phyloP scores from a whole-genome alignment of 2,329 filamentous ascomycete genomes.

The Hirsutella thompsonii region DNA sequence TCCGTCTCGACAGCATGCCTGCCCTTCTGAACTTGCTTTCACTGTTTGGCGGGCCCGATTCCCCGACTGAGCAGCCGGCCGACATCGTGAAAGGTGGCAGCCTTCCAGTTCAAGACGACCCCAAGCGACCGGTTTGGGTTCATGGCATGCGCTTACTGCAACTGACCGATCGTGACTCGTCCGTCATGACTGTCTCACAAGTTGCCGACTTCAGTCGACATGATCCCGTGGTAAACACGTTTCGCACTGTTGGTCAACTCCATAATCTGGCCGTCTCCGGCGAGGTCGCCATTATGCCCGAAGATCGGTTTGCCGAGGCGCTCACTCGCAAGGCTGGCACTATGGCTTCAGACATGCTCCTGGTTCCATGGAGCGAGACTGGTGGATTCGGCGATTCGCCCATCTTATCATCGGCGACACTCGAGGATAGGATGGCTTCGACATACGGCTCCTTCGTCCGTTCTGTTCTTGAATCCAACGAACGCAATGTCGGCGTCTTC shows the following conservation, averaged over 20 bases:
- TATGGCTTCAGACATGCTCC: constrained; percentile 57
- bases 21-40: constrained; percentile 73
- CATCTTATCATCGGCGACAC: constrained; percentile 11
- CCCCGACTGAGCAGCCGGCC: constrained; percentile 9
- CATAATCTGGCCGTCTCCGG: constrained; percentile 75
- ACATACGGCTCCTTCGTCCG: constrained; percentile 65
- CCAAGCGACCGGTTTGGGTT: constrained; percentile 39
- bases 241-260: constrained; percentile 75
- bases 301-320: constrained; percentile 66
- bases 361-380: constrained; percentile 84
- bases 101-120: constrained; percentile 2
- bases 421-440: constrained; percentile 24
- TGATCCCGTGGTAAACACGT: constrained; percentile 84
- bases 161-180: constrained; percentile 83
- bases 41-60: constrained; percentile 47
- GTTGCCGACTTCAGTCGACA: constrained; percentile 57
- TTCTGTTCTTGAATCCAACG: constrained; percentile 46
- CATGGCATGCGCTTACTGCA: constrained; percentile 80
- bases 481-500: constrained; percentile 67
- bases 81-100: constrained; percentile 6
- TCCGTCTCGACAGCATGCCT: constrained; percentile 74
- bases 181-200: constrained; percentile 88
- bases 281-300: constrained; percentile 66
- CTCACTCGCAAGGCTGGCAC: constrained; percentile 58
- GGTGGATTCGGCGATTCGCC: constrained; percentile 55